Evolutionary conservation across 2,329 filamentous ascomycete species (phyloP), one percentile per base, ranked within the genome.

Genomic region (Leptographium radiaticola): DNA sequence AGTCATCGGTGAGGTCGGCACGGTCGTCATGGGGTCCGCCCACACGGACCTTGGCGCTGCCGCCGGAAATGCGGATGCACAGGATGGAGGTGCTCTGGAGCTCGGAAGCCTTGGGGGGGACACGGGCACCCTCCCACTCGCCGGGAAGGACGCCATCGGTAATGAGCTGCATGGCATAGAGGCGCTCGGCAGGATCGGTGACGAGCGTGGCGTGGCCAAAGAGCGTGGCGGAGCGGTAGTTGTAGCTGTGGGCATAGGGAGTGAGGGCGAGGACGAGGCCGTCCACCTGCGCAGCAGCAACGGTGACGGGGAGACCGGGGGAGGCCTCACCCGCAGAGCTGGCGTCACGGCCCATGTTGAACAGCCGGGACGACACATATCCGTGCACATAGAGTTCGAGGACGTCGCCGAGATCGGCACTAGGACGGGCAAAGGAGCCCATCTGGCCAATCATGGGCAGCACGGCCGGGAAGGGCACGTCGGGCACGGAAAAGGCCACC

Each of bases 381-480:
- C 88, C 88, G 68, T 95, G 89, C 9, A 95, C 76, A 66, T 94
- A 94, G 57, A 85, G 76, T 55, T 89, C 83, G 6, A 89, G 73
- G 0, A 83, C 80, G 59, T 89, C 82, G 51, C 77, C 74, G 18
- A 77, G 66, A 52, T 75, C 73, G 16, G 80, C 74, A 53, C 77
- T 82, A 6, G 83, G 83, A 0, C 72, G 70, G 10, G 74, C 73
- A 64, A 84, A 93, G 30, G 82, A 86, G 13, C 81, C 86, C 76
- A 93, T 86, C 61, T 87, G 82, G 51, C 87, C 87, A 62, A 94
- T 87, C 87, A 94, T 91, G 57, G 89, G 89, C 2, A 95, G 75
- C 53, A 84, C 83, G 51, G 81, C 79, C 4, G 88, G 87, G 63
- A 90, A 93, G 1, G 85, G 83, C 52, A 81, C 79, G 46, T 73